A percentile compares a stretch with the other conserved stretches of the same genome.
Evolutionary conservation across 495 filamentous ascomycete genomes (phyloP).

Genomic region (Aspergillus panamensis): DNA sequence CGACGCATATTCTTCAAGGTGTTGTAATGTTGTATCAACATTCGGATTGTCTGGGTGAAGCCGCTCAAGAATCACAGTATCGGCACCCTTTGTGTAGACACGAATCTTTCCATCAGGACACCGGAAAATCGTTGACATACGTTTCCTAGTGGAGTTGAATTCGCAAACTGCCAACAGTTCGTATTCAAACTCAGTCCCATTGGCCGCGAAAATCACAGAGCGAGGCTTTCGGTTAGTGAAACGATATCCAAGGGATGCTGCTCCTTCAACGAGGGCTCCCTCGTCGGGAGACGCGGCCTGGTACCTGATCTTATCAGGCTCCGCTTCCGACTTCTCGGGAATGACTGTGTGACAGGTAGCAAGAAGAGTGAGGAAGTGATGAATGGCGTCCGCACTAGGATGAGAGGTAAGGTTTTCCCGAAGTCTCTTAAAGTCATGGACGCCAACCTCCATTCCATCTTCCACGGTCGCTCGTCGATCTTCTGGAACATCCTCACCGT

Average conservation of each 20-base stretch:
- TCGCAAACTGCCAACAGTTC: conserved; percentile 95
- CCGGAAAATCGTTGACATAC: conserved; percentile 96
- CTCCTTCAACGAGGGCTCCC: conserved; percentile 92
- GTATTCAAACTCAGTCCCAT: conserved; percentile 71
- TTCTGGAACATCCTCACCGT: conserved; percentile 89
- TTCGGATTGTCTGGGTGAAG: conserved; percentile 74
- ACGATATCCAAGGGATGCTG: conserved; percentile 75
- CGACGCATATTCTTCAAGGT: conserved; percentile 96
- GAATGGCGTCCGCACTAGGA: conserved; percentile 63
- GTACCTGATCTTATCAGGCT: conserved; percentile 82
- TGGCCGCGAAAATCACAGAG: conserved; percentile 73
- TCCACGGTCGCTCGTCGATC: conserved; percentile 76
- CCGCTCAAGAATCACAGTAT: conserved; percentile 94
- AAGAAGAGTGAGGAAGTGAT: conserved; percentile 85
- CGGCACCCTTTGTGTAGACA: conserved; percentile 93
- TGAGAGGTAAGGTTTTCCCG: conserved; percentile 71
- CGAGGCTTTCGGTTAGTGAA: conserved; percentile 89
- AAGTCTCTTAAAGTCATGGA: conserved; percentile 83
- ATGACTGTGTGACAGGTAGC: conserved; percentile 97
- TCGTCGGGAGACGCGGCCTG: conserved; percentile 98
- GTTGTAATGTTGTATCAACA: conserved; percentile 81
- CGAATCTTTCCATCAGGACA: conserved; percentile 95
- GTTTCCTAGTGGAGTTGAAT: conserved; percentile 96
- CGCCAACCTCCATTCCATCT: conserved; percentile 72
- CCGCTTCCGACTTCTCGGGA: conserved; percentile 75